Evolutionary conservation across 768 basidiomycete species (phyloP).

Genomic region (Auriculariales sp.): DNA sequence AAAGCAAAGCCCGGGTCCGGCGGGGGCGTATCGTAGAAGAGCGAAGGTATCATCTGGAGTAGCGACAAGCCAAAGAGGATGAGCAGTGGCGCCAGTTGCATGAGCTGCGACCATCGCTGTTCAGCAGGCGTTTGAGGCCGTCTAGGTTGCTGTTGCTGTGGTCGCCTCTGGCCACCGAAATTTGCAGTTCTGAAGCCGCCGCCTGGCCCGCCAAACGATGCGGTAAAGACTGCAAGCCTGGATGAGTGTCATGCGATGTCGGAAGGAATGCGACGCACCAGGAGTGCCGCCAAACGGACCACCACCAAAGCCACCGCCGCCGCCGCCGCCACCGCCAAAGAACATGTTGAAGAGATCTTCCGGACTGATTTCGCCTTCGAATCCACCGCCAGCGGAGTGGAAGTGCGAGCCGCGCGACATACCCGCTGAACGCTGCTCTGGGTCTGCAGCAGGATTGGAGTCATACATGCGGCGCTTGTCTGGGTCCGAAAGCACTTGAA

Average conservation of each 20-base stretch:
- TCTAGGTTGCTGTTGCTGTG: slow-evolving; percentile 22
- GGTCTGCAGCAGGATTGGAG: slow-evolving; percentile 62
- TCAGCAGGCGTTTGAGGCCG: slow-evolving; percentile 18
- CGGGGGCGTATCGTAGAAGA: slow-evolving; percentile 49
- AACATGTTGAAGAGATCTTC: slow-evolving; percentile 99
- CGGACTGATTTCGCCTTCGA: slow-evolving; percentile 79
- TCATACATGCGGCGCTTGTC: slow-evolving; percentile 85
- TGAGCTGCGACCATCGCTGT: slow-evolving; percentile 45
- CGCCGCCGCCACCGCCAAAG: slow-evolving; percentile 65
- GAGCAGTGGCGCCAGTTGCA: slow-evolving; percentile 75
- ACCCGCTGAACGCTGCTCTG: slow-evolving; percentile 67
- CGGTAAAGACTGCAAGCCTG: slow-evolving; percentile 45
- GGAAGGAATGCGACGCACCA: background rate
- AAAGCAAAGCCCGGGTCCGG: slow-evolving; percentile 79
- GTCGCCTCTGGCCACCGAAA: slow-evolving; percentile 24
- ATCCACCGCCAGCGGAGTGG: slow-evolving; percentile 23
- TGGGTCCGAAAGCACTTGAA: slow-evolving; percentile 77
- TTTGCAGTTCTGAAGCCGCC: slow-evolving; percentile 69
- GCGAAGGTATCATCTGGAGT: slow-evolving; percentile 60
- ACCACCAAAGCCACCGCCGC: slow-evolving; percentile 20
- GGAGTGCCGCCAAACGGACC: slow-evolving; percentile 25
- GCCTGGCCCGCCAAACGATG: slow-evolving; percentile 47
- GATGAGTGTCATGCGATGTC: slow-evolving; percentile 2
- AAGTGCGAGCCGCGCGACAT: slow-evolving; percentile 44
- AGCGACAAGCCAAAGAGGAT: slow-evolving; percentile 76